A percentile compares a stretch with the other conserved stretches of the same genome.
Evolutionary conservation across 2,329 filamentous ascomycete species (phyloP).

Genomic region (Talaromyces sp.): DNA sequence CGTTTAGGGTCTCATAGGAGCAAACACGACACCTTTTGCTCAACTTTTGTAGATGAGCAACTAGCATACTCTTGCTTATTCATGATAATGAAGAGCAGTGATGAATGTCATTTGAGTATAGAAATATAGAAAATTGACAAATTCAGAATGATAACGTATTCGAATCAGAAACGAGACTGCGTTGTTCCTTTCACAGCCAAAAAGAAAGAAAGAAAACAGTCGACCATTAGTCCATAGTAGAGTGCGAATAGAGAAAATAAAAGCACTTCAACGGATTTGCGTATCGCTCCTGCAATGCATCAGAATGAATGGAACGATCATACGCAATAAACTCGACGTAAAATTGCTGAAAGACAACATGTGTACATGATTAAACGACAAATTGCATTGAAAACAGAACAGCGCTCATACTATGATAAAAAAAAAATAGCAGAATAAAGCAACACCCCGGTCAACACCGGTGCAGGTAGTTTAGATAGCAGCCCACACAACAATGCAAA

Average conservation of each 20-base stretch:
- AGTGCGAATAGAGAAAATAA: not conserved
- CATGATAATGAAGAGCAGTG: not conserved
- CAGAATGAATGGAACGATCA: not conserved
- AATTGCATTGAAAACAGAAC: not conserved
- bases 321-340: not conserved
- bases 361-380: not conserved
- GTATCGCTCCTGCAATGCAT: not conserved
- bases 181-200: not conserved
- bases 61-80: not conserved
- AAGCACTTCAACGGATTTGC: not conserved
- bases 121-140: not conserved
- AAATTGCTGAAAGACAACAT: not conserved
- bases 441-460: not conserved
- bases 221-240: not conserved
- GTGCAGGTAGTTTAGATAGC: not conserved
- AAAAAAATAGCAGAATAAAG: not conserved
- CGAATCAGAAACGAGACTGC: not conserved
- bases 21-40: not conserved
- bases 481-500: conserved; percentile 5
- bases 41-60: not conserved
- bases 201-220: not conserved
- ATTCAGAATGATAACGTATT: not conserved
- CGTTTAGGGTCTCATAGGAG: not conserved
- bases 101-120: not conserved
- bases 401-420: not conserved